Conservation (phyloP, 257 asterid species). For the Lavandula angustifolia region DNA sequence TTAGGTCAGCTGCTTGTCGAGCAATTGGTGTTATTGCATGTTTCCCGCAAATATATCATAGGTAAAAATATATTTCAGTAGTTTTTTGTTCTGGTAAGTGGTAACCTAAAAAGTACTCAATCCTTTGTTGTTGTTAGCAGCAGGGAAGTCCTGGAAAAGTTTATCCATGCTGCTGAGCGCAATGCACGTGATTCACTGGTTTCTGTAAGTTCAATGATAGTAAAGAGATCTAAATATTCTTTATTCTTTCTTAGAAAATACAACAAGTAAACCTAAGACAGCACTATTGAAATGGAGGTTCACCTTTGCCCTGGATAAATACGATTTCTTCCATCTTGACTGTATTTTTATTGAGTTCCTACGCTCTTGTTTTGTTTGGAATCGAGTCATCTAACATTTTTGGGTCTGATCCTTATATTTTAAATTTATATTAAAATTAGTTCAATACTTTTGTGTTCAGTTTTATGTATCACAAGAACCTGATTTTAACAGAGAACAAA, state of each 20-base stretch:
- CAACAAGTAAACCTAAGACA: too few species aligned
- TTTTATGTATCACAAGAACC: too few species aligned
- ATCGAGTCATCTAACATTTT: too few species aligned
- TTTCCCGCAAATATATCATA: conserved; percentile 70
- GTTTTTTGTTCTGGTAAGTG: conserved; percentile 21
- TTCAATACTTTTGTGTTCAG: too few species aligned
- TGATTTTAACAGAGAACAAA: too few species aligned
- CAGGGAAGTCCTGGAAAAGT: conserved; percentile 64
- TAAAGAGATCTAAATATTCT: not conserved
- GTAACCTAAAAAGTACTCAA: conserved; percentile 21
- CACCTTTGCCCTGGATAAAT: not conserved
- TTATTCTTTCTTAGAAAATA: not conserved
- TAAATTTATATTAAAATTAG: too few species aligned
- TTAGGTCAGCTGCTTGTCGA: conserved; percentile 94
- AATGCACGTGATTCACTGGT: conserved; percentile 60
- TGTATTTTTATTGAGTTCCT: not conserved
- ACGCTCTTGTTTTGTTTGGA: too few species aligned
- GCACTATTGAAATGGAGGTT: not conserved
- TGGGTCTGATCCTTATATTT: too few species aligned
- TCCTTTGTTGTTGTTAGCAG: conserved; percentile 42
- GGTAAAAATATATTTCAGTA: conserved; percentile 47
- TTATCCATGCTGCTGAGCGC: conserved; percentile 62
- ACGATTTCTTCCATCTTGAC: not conserved
- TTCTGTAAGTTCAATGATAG: conserved; percentile 55
- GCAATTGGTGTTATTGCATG: conserved; percentile 91